A percentile compares a stretch with the other conserved stretches of the same genome.
Evolutionary conservation across 202 grass and related monocot genomes (phyloP).

Genomic region (Zizania palustris): DNA sequence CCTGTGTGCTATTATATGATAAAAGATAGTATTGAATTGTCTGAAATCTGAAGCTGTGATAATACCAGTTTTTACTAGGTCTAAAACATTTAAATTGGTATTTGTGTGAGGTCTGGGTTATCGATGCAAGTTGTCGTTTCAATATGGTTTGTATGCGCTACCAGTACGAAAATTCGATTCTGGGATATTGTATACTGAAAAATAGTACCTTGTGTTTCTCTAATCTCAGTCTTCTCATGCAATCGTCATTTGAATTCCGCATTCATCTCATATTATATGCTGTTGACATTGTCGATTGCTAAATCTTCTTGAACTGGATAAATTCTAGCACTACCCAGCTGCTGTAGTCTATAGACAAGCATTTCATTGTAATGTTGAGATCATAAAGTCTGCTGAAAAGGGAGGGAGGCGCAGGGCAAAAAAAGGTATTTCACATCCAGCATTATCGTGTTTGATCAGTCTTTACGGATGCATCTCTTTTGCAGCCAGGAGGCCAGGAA

Average conservation of each 20-base stretch:
- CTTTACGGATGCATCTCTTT: background rate
- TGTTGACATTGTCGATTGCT: background rate
- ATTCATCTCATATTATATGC: background rate
- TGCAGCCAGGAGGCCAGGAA: background rate
- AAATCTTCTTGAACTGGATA: background rate
- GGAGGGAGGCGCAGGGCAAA: background rate
- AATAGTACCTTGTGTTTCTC: constrained; percentile 11
- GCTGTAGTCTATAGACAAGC: background rate
- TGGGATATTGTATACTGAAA: constrained; percentile 11
- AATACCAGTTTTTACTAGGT: constrained; percentile 15
- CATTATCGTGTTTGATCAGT: background rate
- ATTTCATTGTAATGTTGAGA: too few species aligned
- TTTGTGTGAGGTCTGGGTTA: constrained; percentile 14
- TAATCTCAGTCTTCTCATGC: background rate
- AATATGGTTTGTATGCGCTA: constrained; percentile 33
- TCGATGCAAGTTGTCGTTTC: constrained; percentile 45
- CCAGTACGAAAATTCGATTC: constrained; percentile 13
- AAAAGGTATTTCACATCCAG: background rate
- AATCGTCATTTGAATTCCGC: background rate
- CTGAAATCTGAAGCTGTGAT: constrained; percentile 22
- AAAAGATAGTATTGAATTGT: constrained; percentile 19
- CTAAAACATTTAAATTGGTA: constrained; percentile 14
- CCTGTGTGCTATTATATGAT: background rate
- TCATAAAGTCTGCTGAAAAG: background rate
- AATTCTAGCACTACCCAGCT: background rate